These are phyloP conservation scores for Exophiala mesophila DNA, from an alignment of 2,329 filamentous ascomycete species.

Conservation along the genomic window DNA sequence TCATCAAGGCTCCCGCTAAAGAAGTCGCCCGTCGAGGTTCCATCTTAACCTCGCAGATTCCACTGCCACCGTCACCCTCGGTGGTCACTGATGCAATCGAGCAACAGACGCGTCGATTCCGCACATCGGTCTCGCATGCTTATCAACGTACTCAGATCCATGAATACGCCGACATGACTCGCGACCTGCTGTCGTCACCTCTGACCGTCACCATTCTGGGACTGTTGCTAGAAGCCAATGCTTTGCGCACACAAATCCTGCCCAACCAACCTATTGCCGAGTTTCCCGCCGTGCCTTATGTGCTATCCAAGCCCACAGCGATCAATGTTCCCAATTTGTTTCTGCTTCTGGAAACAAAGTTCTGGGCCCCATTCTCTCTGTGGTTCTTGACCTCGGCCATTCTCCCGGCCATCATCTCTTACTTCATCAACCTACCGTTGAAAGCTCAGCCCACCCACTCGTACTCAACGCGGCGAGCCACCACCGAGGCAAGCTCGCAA, in stretches of 20 bases:
- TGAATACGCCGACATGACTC: slow-evolving; percentile 60
- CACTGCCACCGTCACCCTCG: slow-evolving; percentile 75
- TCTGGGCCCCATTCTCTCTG: slow-evolving; percentile 76
- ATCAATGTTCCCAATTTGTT: slow-evolving; percentile 77
- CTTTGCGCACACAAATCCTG: slow-evolving; percentile 66
- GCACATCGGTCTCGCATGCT: slow-evolving; percentile 64
- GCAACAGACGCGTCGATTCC: slow-evolving; percentile 48
- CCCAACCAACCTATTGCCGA: slow-evolving; percentile 66
- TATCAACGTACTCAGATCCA: slow-evolving; percentile 55
- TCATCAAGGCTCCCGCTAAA: slow-evolving; percentile 34
- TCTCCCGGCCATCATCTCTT: slow-evolving; percentile 67
- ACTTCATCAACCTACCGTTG: slow-evolving; percentile 83
- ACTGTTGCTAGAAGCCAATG: slow-evolving; percentile 63
- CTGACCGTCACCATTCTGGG: slow-evolving; percentile 65
- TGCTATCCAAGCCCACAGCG: slow-evolving; percentile 55
- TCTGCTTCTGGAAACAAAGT: slow-evolving; percentile 63
- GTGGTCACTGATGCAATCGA: slow-evolving; percentile 73
- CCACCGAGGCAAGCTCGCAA: slow-evolving; percentile 20
- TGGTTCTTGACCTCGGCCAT: slow-evolving; percentile 71
- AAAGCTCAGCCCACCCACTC: slow-evolving; percentile 33
- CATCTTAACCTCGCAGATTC: slow-evolving; percentile 53
- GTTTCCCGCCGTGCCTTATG: slow-evolving; percentile 55
- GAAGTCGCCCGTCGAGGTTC: slow-evolving; percentile 34
- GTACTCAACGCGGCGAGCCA: slow-evolving; percentile 37
- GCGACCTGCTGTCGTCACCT: slow-evolving; percentile 67